Evolutionary conservation across 495 filamentous ascomycete genomes (phyloP), one percentile per base, ranked within the genome.

Genomic region (Penicillium riverlandense): DNA sequence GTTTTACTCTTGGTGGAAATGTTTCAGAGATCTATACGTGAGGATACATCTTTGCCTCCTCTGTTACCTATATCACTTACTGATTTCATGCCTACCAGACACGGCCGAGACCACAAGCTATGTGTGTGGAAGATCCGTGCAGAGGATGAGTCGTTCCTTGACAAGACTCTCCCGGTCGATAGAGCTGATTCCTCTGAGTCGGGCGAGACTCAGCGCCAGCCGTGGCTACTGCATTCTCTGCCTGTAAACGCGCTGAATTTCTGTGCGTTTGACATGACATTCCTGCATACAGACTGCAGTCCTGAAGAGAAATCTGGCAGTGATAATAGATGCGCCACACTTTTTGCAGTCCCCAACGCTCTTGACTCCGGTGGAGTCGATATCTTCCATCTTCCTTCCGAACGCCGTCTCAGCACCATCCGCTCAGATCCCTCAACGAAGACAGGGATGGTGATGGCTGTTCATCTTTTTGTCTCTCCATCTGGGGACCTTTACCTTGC

Each of bases 231-330:
- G 30, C 79, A 94, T 70, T 77, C 86, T 29, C 62, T 98, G 6
- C 69, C 84, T 28, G 87, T 97, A 34, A 96, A 96, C 59, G 87
- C 92, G 11, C 76, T 97, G 61, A 98, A 96, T 62, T 98, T 97
- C 58, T 98, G 92, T 52, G 80, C 87, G 1, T 98, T 98, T 59
- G 78, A 85, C 4, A 77, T 80, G 52, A 43, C 55, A 2, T 59
- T 53, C 11, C 29, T 69, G 10, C 32, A 60, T 28, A 9, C 13
- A 6, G 28, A 40, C 3, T 36, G 37, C 4, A 35, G 41, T 16
- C 27, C 45, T 29, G 14, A 16, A 9, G 11, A 37, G 27, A 29
- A 8, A 11, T 8, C 44, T 6, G 12, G 2, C 10, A 12, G 32
- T 6, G n/a, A 34, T 34, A 34, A 34, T 34, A 12, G 6, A 22